Percentiles rank a stretch among this genome's conserved stretches.
These are phyloP conservation scores for Cyclostephanos tholiformis DNA, from an alignment of 108 stramenopile species.

Conservation along the genomic window DNA sequence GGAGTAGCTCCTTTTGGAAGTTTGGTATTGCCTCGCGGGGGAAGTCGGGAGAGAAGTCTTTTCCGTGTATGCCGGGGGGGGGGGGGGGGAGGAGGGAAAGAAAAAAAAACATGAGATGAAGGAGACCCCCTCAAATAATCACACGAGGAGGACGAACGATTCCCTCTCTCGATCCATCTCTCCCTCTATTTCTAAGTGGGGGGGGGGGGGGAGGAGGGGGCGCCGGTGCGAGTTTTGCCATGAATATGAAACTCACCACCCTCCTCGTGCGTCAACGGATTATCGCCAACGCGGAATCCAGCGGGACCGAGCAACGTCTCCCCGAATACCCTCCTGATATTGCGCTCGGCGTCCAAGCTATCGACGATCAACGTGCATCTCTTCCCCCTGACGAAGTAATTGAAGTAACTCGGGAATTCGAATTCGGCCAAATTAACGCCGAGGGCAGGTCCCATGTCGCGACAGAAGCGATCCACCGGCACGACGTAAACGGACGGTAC, in stretches of 20 bases:
- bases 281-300: slow-evolving; percentile 63
- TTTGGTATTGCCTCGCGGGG: slow-evolving; percentile 83
- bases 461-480: slow-evolving; percentile 89
- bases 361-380: slow-evolving; percentile 89
- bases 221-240: no score
- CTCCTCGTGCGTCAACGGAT: slow-evolving; percentile 59
- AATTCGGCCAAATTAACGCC: slow-evolving; percentile 95
- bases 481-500: slow-evolving; percentile 91
- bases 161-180: no score
- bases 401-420: slow-evolving; percentile 97
- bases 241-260: slow-evolving; percentile 22
- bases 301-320: slow-evolving; percentile 87
- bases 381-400: slow-evolving; percentile 88
- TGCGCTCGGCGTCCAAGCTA: slow-evolving; percentile 75
- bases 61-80: no score
- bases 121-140: no score
- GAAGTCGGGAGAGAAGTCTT: slow-evolving; percentile 83
- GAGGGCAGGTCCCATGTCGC: slow-evolving; percentile 88
- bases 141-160: no score
- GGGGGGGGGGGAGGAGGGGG: no score
- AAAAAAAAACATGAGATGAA: no score
- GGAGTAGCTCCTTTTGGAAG: slow-evolving; percentile 84
- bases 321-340: slow-evolving; percentile 80
- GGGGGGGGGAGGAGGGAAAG: no score
- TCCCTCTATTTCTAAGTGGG: no score